Evolutionary conservation across 176 grass and related monocot species (phyloP), one percentile per base, ranked within the genome.

Genomic region (Poa pratensis): DNA sequence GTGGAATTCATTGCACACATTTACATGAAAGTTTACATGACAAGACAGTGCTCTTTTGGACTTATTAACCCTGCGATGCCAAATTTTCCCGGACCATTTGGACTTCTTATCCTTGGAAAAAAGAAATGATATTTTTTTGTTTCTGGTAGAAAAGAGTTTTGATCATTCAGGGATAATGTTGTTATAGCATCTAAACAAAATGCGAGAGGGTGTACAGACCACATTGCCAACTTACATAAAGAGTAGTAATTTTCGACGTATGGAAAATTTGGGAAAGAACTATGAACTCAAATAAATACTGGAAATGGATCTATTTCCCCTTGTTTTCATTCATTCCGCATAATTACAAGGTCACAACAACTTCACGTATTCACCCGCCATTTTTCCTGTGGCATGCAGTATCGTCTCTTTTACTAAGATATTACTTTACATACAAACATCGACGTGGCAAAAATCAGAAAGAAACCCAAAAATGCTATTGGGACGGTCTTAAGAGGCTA

Each of bases 401-500:
- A 39, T 82, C 23, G 9, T 72, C 57, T 62, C 16, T 46, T 71
- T 65, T 69, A 12, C 66, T 82, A 73, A 59, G 5, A 23, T 69
- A n/a, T 80, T 71, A 80, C 80, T 87, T 82, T 92, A 89, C 83
- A 88, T 74, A 78, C 79, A 92, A 18, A 23, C 48, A n/a, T 37
- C 23, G 9, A 35, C 9, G 1, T 45, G 45, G 43, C 77, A 48
- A 27, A 80, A 69, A 81, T 65, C 19, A 19, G 37, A 39, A 76
- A 28, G 73, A 82, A 27, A 48, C 22, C 67, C 0, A 12, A 68
- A 30, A 19, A 69, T 0, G 13, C 90, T 92, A 94, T 66, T 72
- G 55, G 49, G 89, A 83, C n/a, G 76, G 85, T 84, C 92, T 91
- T 24, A 93, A 90, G 17, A 88, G 81, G 63, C 90, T 89, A 80